Base-by-base conservation (phyloP, 768 basidiomycete genomes). In the Kwoniella sp. region DNA sequence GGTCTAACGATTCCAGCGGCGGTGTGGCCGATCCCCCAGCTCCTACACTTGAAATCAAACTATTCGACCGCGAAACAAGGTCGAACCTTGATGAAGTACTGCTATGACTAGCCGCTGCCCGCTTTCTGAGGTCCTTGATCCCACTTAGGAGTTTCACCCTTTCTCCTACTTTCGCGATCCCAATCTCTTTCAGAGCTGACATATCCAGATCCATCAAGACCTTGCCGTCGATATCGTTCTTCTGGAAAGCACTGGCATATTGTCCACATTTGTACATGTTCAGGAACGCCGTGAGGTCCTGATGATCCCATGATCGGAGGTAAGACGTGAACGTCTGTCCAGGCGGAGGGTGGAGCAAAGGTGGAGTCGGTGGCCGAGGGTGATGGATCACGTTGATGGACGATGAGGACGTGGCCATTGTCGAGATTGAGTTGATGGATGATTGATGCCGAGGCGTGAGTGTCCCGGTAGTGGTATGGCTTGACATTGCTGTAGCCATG, bases 171-270 rank as follows among this genome's bases (percentile, higher is more conserved):
- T 89, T 92, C 31, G 84, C 73, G 29, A 99, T 86, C 15, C 90
- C 90, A 87, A 98, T 91, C 81, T 99, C 96, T 77, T 89, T 91
- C 55, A 99, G 82, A 1, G 88, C 89, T 7, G 83, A 81, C 80
- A 93, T 91, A 75, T 98, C 95, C 51, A 98, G 83, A 68, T 99
- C 96, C 55, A 97, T 84, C 20, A 99, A 82, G 23, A 99, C 88
- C 76, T 92, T 90, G 4, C 95, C 93, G 56, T 92, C 83, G 73
- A 99, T 95, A 76, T 99, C 95, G 82, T 95, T 90, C 3, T 85
- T 84, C 54, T 84, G 86, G 83, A 99, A 99, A 0, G 85, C 83
- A 8, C 84, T 80, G 11, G 88, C 86, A 74, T 89, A 89, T 41
- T 84, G 83, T 0, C 82, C 85, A 73, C 92, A 93, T 74, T 87